Evolutionary conservation across 1,284 basidiomycete genomes (phyloP), one percentile per base, ranked within the genome.

Genomic region (Trametes versicolor): DNA sequence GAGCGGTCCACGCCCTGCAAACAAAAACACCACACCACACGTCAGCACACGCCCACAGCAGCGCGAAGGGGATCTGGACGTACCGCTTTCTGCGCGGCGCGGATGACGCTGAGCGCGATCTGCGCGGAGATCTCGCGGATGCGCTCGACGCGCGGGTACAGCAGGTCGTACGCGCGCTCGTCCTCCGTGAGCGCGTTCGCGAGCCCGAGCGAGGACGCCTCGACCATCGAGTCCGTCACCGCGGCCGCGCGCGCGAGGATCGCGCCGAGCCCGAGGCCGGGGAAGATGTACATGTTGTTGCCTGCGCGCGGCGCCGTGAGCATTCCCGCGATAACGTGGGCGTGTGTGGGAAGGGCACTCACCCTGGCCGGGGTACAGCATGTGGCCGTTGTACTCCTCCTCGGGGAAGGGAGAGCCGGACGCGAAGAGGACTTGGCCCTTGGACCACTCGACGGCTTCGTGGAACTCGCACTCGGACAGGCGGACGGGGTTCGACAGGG

Each of bases 401-500:
- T 85, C 83, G 7, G 89, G 87, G 86, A 97, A 98, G 1, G 96
- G 96, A 49, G 94, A 96, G 1, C 96, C 97, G 41, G 90, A 92
- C 0, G 97, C 96, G 76, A 97, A 98, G 65, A 98, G 85, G 29
- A 94, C 92, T 49, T 79, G 80, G 27, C 93, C 93, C 39, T 85
- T 77, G 5, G 91, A 91, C 80, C 92, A 89, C 60, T 86, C 80
- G 62, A 98, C 87, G 1, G 96, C 95, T 70, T 97, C 93, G 64
- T 91, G 82, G 78, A 96, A 98, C 36, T 92, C 91, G 74, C 92
- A 93, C 76, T 95, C 94, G 43, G 92, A 94, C 63, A 96, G 87
- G 54, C 86, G 84, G 53, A 94, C 91, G 34, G 97, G 97, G 81
- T 98, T 99, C 39, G 94, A 96, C n/a, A 98, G 88, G 54, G 97